Percentiles rank a stretch among this genome's conserved stretches.
phyloP scores from a whole-genome alignment of 305 asterid species.

The Fraxinus platypoda region DNA sequence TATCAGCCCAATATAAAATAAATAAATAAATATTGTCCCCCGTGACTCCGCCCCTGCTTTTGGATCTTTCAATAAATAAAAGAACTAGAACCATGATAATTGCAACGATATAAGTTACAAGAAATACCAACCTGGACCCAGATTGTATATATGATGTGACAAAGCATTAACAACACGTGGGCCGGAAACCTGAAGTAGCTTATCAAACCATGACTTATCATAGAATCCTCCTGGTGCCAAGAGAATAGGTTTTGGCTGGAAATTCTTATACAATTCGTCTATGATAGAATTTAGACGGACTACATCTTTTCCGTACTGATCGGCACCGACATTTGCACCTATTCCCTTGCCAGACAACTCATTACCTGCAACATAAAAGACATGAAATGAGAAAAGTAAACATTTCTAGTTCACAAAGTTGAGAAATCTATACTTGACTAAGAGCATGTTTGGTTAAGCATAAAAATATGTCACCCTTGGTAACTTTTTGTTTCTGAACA shows the following conservation, averaged over 20 bases:
- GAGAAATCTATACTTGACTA: constrained; percentile 4
- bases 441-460: neutral
- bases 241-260: constrained; percentile 45
- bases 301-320: constrained; percentile 73
- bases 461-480: neutral
- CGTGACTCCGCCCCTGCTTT: neutral
- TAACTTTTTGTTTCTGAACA: neutral
- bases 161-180: constrained; percentile 49
- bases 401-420: constrained; percentile 11
- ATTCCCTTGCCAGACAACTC: constrained; percentile 83
- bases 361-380: constrained; percentile 53
- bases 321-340: constrained; percentile 72
- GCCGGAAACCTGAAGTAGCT: constrained; percentile 70
- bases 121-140: constrained; percentile 69
- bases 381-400: constrained; percentile 12
- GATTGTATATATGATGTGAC: constrained; percentile 80
- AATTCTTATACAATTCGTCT: constrained; percentile 41
- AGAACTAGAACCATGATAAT: neutral
- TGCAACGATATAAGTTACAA: neutral
- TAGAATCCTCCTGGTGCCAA: constrained; percentile 96
- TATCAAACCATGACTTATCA: constrained; percentile 67
- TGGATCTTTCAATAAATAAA: neutral
- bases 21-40: neutral
- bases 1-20: no score
- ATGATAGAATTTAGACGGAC: constrained; percentile 47